These are phyloP conservation scores for Zymoseptoria tritici DNA, from an alignment of 2,329 filamentous ascomycete genomes.

Conservation along the genomic window DNA sequence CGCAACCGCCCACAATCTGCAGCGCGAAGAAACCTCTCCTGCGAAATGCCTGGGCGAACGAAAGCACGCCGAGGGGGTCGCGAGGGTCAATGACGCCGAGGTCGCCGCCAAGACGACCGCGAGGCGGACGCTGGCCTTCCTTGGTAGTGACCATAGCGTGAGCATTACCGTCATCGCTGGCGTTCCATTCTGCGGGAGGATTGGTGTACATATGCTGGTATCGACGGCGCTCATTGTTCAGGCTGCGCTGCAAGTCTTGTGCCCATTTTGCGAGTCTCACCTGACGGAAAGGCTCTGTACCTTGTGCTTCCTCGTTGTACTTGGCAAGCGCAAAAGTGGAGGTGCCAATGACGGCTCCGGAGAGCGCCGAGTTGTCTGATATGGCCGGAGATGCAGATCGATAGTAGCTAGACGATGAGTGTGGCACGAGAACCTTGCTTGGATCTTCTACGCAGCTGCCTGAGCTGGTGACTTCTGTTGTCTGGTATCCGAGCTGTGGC, in stretches of 20 bases:
- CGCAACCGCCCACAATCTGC: slow-evolving; percentile 66
- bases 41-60: slow-evolving; percentile 52
- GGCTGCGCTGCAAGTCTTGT: slow-evolving; percentile 66
- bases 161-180: slow-evolving; percentile 37
- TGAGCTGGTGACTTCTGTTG: slow-evolving; percentile 19
- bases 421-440: slow-evolving; percentile 27
- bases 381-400: slow-evolving; percentile 28
- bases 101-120: slow-evolving; percentile 29
- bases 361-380: slow-evolving; percentile 13
- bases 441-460: slow-evolving; percentile 17
- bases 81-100: slow-evolving; percentile 45
- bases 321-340: slow-evolving; percentile 49
- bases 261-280: slow-evolving; percentile 78
- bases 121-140: slow-evolving; percentile 25
- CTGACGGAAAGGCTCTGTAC: slow-evolving; percentile 54
- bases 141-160: slow-evolving; percentile 16
- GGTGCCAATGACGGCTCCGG: slow-evolving; percentile 8
- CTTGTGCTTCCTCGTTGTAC: slow-evolving; percentile 44
- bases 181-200: slow-evolving; percentile 55
- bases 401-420: slow-evolving; percentile 26
- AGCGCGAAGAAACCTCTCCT: slow-evolving; percentile 59
- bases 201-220: slow-evolving; percentile 55
- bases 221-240: slow-evolving; percentile 63
- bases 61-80: slow-evolving; percentile 73
- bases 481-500: slow-evolving; percentile 15